Base-by-base conservation (phyloP, 495 filamentous ascomycete genomes). In the Cryomyces antarcticus region DNA sequence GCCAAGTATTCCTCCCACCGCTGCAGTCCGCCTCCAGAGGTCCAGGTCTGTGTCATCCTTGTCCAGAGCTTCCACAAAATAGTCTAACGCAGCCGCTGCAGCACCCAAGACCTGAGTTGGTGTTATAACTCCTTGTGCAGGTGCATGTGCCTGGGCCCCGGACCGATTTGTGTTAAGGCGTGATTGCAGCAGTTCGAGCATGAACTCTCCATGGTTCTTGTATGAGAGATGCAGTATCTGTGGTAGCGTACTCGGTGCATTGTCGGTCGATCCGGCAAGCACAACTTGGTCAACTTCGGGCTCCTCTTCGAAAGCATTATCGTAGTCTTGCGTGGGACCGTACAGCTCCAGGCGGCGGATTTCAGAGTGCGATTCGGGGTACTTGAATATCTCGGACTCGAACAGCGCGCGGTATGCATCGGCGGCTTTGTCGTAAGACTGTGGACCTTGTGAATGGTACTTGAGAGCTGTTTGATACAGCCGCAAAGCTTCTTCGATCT, bases 401-500 rank as follows among this genome's bases (percentile, higher is more conserved):
- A 96, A 85, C 13, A 99, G 75, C 30, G 71, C 71, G 37, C 78
- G 68, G 57, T 96, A 99, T 34, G 92, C 88, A 39, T 78, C 75
- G 24, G 72, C 67, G 7, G 89, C 87, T 56, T 88, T 73, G 28
- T 72, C 55, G 55, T 78, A 92, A 51, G 71, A 80, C 3, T 58
- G 59, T 5, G 83, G 77, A 4, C 89, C 85, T 61, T 89, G 82
- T 4, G 86, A 78, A 53, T 99, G 92, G 47, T 86, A 73, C 57
- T 88, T 94, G 28, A 99, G 64, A 24, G 89, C 89, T 43, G 68
- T 78, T 56, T 95, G 85, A 57, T 96, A 99, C 28, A 88, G 74
- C 62, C 95, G 96, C 46, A 99, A 63, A 28, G 89, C 85, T 59
- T 99, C 89, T 57, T 99, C 89, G 55, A 96, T 88, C 68, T 88